Percentiles rank a stretch among this genome's conserved stretches.
Evolutionary conservation across 805 yeast genomes (phyloP).

Genomic region (Teunomyces atbi): DNA sequence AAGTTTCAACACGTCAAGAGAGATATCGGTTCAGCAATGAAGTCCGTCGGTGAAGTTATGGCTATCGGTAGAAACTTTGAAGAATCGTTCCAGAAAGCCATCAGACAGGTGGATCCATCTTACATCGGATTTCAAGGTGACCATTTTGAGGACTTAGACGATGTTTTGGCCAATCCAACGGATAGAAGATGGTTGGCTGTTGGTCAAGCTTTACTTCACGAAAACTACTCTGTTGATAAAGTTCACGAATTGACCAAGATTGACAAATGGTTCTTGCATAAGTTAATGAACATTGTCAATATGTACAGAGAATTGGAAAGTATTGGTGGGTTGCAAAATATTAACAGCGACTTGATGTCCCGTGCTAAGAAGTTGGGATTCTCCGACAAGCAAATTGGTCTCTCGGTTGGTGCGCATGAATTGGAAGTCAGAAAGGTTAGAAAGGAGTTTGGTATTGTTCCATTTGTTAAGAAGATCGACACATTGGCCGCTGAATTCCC

Average conservation of each 20-base stretch:
- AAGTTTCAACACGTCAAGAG: constrained; percentile 95
- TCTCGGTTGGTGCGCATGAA: constrained; percentile 71
- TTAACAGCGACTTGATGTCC: constrained; percentile 67
- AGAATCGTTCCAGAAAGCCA: constrained; percentile 96
- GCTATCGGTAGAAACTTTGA: constrained; percentile 97
- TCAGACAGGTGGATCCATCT: constrained; percentile 93
- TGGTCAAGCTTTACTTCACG: constrained; percentile 93
- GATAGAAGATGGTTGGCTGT: constrained; percentile 98
- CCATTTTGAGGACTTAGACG: constrained; percentile 72
- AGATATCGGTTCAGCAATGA: constrained; percentile 94
- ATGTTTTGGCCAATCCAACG: constrained; percentile 78
- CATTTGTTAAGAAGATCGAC: constrained; percentile 95
- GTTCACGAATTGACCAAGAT: constrained; percentile 91
- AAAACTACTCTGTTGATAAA: constrained; percentile 84
- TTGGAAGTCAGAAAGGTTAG: constrained; percentile 79
- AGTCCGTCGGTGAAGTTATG: constrained; percentile 99
- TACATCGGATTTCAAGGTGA: constrained; percentile 90
- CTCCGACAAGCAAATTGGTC: constrained; percentile 89
- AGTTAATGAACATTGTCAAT: constrained; percentile 87
- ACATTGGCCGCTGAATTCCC: constrained; percentile 99
- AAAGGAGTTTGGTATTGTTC: constrained; percentile 74
- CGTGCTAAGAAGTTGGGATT: constrained; percentile 93
- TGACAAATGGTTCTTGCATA: constrained; percentile 94
- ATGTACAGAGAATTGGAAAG: constrained; percentile 77
- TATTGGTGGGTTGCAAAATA: constrained; percentile 47